A percentile compares a stretch with the other conserved stretches of the same genome.
These are phyloP conservation scores for Canariomyces notabilis DNA, from an alignment of 2,329 filamentous ascomycete species.

Conservation along the genomic window DNA sequence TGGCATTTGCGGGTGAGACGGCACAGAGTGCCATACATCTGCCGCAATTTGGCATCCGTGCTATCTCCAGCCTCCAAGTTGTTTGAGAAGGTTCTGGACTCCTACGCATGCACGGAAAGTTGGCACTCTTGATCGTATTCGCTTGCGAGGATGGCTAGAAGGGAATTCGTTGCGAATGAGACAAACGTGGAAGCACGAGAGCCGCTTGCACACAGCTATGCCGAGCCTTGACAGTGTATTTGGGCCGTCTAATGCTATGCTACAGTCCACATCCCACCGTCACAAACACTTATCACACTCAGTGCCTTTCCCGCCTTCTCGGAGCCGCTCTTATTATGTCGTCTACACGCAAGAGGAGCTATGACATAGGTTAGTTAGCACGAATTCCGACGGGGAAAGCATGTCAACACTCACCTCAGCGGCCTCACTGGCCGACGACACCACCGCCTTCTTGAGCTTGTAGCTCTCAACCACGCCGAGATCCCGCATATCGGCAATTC, in stretches of 20 bases:
- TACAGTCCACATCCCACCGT: constrained; percentile 14
- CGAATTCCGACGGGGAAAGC: not conserved
- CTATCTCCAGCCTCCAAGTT: too few species aligned
- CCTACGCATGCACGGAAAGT: too few species aligned
- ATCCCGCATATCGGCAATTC: constrained; percentile 93
- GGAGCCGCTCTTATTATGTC: constrained; percentile 96
- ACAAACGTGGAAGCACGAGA: not conserved
- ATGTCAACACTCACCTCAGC: constrained; percentile 66
- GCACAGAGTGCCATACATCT: too few species aligned
- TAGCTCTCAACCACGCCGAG: constrained; percentile 95
- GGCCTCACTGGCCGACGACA: constrained; percentile 91
- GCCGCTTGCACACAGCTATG: not conserved
- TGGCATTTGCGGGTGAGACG: too few species aligned
- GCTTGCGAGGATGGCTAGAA: not conserved
- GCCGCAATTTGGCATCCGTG: too few species aligned
- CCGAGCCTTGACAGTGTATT: constrained; percentile 6
- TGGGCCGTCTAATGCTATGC: constrained; percentile 18
- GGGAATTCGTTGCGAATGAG: not conserved
- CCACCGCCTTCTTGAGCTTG: constrained; percentile 97
- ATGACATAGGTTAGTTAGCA: constrained; percentile 23
- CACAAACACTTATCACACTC: constrained; percentile 1
- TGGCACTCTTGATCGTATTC: too few species aligned
- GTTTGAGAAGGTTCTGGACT: too few species aligned
- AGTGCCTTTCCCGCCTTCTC: constrained; percentile 64
- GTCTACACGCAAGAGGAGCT: constrained; percentile 89